Base-by-base conservation (phyloP, 768 basidiomycete genomes). In the Lactarius tabidus region DNA sequence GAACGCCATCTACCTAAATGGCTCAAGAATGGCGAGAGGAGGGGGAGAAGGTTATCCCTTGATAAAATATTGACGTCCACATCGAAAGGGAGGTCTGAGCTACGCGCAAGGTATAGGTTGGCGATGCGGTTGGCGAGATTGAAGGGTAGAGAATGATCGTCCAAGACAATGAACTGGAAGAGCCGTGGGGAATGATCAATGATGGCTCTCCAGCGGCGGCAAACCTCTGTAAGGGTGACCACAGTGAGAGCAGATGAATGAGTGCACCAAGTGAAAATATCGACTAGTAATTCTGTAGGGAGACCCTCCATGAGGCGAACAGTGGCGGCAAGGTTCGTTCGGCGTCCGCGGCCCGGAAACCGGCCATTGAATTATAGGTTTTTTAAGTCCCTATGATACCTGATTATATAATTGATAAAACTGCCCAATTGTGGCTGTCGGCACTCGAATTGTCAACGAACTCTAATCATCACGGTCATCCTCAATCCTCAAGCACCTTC, bases 21-120 rank as follows among this genome's bases (percentile, higher is more conserved):
- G 12, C 82, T 77, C 0, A 91, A 75, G 39, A 90, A 77, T 6
- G 85, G 86, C 0, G 87, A 85, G 38, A 91, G 76, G 64, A 90
- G 78, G 10, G 88, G 82, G 4, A 90, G 78, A 38, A 89, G 76
- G 62, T 76, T 75, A 63, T 88, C 83, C 31, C 79, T 74, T 62
- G 80, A 77, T 26, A 75, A 62, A 23, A 85, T 74, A 18, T 80
- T 74, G 62, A 90, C 71, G 41, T 84, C 77, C 58, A 90, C 76
- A 66, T 82, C 79, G 69, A 89, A 82, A 1, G 78, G 77, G 41
- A 89, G 79, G 0, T 84, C 83, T 6, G 74, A 67, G 4, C 87
- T 87, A 56, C 79, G 80, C 61, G 75, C 71, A 35, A 82, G 75
- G 86, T 85, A 91, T 0, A 85, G 71, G 31, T 76, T 70, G 3